Conservation (phyloP, 2,329 filamentous ascomycete species). For the Scleromitrula shiraiana region DNA sequence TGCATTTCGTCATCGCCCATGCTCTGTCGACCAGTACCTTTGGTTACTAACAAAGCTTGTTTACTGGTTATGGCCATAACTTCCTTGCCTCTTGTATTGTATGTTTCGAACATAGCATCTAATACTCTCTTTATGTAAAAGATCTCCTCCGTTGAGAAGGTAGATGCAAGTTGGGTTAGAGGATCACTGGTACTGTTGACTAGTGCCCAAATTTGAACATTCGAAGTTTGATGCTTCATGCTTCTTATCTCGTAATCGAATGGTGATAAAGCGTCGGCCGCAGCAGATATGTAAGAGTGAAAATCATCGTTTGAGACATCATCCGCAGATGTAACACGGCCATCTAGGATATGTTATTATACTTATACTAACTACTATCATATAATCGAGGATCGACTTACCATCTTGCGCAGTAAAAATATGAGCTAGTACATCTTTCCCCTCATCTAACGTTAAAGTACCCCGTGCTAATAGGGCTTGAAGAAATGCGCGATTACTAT, state of each 20-base stretch:
- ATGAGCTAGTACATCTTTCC: slow-evolving; percentile 64
- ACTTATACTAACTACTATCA: background rate
- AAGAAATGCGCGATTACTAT: slow-evolving; percentile 79
- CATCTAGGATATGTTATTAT: slow-evolving; percentile 26
- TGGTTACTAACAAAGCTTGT: slow-evolving; percentile 69
- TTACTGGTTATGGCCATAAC: slow-evolving; percentile 74
- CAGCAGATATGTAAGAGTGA: slow-evolving; percentile 56
- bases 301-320: slow-evolving; percentile 65
- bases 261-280: slow-evolving; percentile 64
- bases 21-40: slow-evolving; percentile 33
- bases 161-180: slow-evolving; percentile 79
- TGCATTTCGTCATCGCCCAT: slow-evolving; percentile 24
- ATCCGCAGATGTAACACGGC: slow-evolving; percentile 41
- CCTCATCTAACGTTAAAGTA: slow-evolving; percentile 67
- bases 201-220: slow-evolving; percentile 67
- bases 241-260: slow-evolving; percentile 86
- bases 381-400: slow-evolving; percentile 1
- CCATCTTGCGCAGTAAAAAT: slow-evolving; percentile 51
- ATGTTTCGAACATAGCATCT: slow-evolving; percentile 84
- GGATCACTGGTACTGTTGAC: slow-evolving; percentile 84
- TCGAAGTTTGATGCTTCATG: slow-evolving; percentile 58
- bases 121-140: slow-evolving; percentile 81
- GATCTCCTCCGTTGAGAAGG: slow-evolving; percentile 73
- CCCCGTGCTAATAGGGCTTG: slow-evolving; percentile 79
- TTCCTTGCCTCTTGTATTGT: slow-evolving; percentile 74